Evolutionary conservation across 2,329 filamentous ascomycete genomes (phyloP).

Genomic region (Colletotrichum sp.): DNA sequence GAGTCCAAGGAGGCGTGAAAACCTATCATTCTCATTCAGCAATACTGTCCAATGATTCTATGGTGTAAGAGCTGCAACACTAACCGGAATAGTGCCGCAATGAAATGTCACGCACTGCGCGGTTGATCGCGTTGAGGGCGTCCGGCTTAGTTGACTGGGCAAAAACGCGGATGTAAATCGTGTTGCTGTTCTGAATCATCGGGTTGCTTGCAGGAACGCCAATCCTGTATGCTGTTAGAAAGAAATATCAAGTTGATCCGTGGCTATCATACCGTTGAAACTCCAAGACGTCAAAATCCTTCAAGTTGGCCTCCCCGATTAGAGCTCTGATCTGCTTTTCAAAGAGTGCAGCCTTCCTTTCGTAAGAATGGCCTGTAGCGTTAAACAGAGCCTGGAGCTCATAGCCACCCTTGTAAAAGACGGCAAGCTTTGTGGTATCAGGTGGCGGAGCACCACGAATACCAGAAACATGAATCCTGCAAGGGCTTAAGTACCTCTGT

Average conservation of each 20-base stretch:
- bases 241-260: not conserved
- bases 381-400: constrained; percentile 50
- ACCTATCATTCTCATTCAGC: not conserved
- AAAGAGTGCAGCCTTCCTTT: constrained; percentile 31
- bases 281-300: not conserved
- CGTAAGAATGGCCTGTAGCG: constrained; percentile 51
- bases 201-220: not conserved
- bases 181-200: not conserved
- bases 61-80: not conserved
- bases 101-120: not conserved
- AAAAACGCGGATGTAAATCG: not conserved
- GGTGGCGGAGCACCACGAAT: constrained; percentile 39
- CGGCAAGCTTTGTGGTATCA: constrained; percentile 54
- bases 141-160: not conserved
- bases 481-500: not conserved
- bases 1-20: not conserved
- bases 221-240: not conserved
- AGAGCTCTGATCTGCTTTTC: not conserved
- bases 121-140: not conserved
- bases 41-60: not conserved
- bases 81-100: not conserved
- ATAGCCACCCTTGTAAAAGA: constrained; percentile 54
- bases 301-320: not conserved
- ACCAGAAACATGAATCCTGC: not conserved
- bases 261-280: not conserved